Base-by-base conservation (phyloP, 768 basidiomycete species). In the Mycena galericulata region DNA sequence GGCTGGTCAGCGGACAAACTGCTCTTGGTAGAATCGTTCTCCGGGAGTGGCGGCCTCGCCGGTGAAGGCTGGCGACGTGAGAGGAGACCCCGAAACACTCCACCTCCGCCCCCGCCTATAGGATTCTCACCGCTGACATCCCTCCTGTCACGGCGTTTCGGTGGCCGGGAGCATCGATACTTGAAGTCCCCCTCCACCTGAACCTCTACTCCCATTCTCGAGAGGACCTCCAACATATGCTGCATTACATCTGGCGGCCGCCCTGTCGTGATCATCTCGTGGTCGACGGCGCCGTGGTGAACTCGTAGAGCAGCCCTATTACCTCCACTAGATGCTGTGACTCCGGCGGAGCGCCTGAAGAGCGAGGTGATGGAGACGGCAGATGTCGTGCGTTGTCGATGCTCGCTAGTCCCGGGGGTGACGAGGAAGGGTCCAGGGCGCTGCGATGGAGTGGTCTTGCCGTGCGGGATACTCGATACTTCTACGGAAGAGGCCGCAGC, bases 201-300 rank as follows among this genome's bases (percentile, higher is more conserved):
- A 59, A 95, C 84, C 15, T 92, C 89, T 66, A 98, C 83, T 20
- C 96, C 97, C 92, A 98, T 93, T 26, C 84, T 85, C 59, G 87
- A 82, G 49, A 98, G 83, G 3, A 93, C 90, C 20, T 83, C 81
- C 70, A 86, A 85, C 43, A 98, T 85, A 65, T 92, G 89, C 67
- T 84, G 83, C 84, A 98, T 93, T 11, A 96, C 93, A 56, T 89
- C 88, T 0, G 86, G 82, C 12, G 97, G 96, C 7, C 88, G 82
- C 11, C 88, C 84, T 0, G 88, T 92, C 24, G 97, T 97, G 67
- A 97, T 86, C 29, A 90, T 95, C 14, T 88, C 88, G 71, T 92
- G 90, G 79, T 98, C 97, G 59, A 97, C 92, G 1, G 97, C 91
- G 67, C 96, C 96, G 64, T 92, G 91, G 74, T 98, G 97, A n/a